Conservation (phyloP, 1,139 yeast genomes). For the Geotrichum restrictum region DNA sequence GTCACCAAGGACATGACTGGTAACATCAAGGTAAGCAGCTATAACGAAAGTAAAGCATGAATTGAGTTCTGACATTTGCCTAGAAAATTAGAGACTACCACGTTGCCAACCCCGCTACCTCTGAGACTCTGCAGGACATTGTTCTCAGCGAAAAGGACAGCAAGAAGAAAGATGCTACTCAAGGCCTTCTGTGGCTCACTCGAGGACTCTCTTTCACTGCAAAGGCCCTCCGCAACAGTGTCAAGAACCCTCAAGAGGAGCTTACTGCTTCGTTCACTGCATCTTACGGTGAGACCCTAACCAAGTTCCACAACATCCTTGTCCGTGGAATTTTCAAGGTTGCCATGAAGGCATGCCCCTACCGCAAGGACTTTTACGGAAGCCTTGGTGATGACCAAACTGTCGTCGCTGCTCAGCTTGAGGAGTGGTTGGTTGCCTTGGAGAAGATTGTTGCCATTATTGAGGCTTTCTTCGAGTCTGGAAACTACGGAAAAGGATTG, state of each 20-base stretch:
- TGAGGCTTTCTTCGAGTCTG: constrained; percentile 67
- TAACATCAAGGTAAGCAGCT: constrained; percentile 49
- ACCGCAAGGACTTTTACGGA: constrained; percentile 76
- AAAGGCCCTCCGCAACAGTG: constrained; percentile 76
- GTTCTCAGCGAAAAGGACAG: constrained; percentile 62
- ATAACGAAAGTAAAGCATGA: too few species aligned
- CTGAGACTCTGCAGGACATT: constrained; percentile 70
- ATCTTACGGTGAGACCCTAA: constrained; percentile 73
- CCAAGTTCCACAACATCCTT: constrained; percentile 75
- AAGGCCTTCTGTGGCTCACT: constrained; percentile 82
- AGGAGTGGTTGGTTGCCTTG: constrained; percentile 70
- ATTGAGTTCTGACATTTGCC: neutral
- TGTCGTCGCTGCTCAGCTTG: constrained; percentile 56
- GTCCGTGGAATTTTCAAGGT: constrained; percentile 82
- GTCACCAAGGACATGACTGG: constrained; percentile 89
- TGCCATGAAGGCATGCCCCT: constrained; percentile 95
- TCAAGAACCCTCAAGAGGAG: constrained; percentile 58
- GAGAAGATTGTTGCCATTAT: constrained; percentile 70
- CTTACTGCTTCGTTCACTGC: constrained; percentile 74
- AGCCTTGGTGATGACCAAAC: constrained; percentile 57
- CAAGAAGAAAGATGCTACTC: constrained; percentile 76
- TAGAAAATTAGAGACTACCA: constrained; percentile 64
- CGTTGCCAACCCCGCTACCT: constrained; percentile 57
- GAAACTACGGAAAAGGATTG: constrained; percentile 85
- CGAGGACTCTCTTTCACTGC: constrained; percentile 84